These are phyloP conservation scores for Termitomyces sp. DNA, from an alignment of 768 basidiomycete species.

Conservation along the genomic window DNA sequence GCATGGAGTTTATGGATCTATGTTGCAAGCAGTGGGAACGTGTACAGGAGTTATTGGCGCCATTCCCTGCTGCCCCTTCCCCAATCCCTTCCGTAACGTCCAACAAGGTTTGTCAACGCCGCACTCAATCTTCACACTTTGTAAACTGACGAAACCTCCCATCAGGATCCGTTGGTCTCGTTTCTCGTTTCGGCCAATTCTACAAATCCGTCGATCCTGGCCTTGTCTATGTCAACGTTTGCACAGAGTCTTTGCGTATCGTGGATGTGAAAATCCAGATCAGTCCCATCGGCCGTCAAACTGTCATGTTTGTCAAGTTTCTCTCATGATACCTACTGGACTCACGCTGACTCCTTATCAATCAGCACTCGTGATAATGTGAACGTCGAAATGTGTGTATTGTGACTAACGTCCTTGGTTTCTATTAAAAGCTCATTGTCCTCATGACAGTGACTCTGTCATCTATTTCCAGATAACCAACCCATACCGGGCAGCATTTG, in stretches of 20 bases:
- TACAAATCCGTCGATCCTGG: conserved; percentile 95
- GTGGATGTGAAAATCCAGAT: conserved; percentile 98
- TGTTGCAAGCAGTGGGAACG: conserved; percentile 65
- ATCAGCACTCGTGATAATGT: conserved; percentile 87
- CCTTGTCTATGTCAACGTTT: conserved; percentile 88
- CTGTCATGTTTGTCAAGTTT: conserved; percentile 54
- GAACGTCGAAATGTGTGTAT: conserved; percentile 83
- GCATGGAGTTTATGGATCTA: conserved; percentile 82
- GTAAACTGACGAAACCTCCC: conserved; percentile 16
- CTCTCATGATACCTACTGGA: neutral
- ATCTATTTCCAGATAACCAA: conserved; percentile 88
- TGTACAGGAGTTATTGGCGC: conserved; percentile 68
- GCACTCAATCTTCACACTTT: neutral
- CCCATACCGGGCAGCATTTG: conserved; percentile 93
- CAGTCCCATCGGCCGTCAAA: conserved; percentile 78
- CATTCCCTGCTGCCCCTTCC: conserved; percentile 77
- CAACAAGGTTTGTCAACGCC: conserved; percentile 55
- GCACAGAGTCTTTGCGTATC: conserved; percentile 79
- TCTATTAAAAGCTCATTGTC: conserved; percentile 7
- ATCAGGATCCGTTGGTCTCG: conserved; percentile 80
- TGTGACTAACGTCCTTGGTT: neutral
- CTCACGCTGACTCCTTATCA: neutral
- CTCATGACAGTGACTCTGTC: conserved; percentile 67
- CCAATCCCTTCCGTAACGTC: conserved; percentile 83
- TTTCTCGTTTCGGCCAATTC: conserved; percentile 93